Evolutionary conservation across 768 basidiomycete species (phyloP).

Genomic region (Rhizopogon vinicolor): DNA sequence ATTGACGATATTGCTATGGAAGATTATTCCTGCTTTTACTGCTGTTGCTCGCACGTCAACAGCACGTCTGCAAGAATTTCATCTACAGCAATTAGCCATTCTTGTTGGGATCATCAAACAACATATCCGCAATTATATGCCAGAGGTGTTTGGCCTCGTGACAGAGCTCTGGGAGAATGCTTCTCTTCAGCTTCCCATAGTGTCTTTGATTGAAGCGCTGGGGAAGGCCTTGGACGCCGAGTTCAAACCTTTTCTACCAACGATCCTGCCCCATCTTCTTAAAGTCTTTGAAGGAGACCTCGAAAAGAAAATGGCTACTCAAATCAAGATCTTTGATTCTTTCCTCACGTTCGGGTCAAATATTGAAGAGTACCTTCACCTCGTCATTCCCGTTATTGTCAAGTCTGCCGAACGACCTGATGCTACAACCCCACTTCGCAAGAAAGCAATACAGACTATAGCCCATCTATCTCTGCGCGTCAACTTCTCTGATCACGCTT

Average conservation of each 20-base stretch:
- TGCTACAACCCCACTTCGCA: conserved; percentile 68
- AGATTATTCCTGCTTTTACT: conserved; percentile 96
- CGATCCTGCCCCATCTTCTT: conserved; percentile 82
- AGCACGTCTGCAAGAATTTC: conserved; percentile 85
- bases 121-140: conserved; percentile 89
- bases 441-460: conserved; percentile 87
- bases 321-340: conserved; percentile 91
- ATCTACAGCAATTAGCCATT: conserved; percentile 92
- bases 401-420: conserved; percentile 84
- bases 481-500: conserved; percentile 97
- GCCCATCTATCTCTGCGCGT: conserved; percentile 87
- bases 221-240: conserved; percentile 94
- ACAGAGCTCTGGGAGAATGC: conserved; percentile 88
- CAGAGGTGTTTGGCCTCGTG: conserved; percentile 79
- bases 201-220: conserved; percentile 87
- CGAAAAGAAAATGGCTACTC: conserved; percentile 72
- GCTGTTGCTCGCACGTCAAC: conserved; percentile 79
- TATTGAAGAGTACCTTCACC: conserved; percentile 96
- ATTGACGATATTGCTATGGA: not conserved
- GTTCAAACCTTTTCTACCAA: conserved; percentile 93
- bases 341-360: conserved; percentile 94
- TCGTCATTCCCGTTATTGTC: conserved; percentile 93
- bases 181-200: conserved; percentile 84
- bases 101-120: conserved; percentile 96
- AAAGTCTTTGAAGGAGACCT: conserved; percentile 89